A percentile compares a stretch with the other conserved stretches of the same genome.
These are phyloP conservation scores for Lenzites betulinus DNA, from an alignment of 768 basidiomycete genomes.

Conservation along the genomic window DNA sequence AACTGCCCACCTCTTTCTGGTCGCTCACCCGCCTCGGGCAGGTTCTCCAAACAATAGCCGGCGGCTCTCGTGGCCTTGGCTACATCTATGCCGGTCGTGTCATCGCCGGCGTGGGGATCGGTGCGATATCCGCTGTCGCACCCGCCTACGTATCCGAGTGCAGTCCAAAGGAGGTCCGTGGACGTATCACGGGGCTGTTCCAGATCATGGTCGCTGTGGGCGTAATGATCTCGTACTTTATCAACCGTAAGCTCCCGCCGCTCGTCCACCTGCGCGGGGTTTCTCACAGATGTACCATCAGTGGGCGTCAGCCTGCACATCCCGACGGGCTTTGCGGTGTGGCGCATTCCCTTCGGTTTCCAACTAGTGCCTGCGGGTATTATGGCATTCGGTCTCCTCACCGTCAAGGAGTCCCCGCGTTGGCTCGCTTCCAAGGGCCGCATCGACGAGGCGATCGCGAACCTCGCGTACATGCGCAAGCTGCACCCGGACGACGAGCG, in stretches of 20 bases:
- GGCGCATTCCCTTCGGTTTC: conserved; percentile 74
- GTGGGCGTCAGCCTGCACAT: conserved; percentile 64
- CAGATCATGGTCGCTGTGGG: conserved; percentile 87
- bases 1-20: no score
- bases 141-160: conserved; percentile 89
- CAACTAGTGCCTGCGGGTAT: conserved; percentile 77
- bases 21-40: conserved; percentile 26
- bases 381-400: conserved; percentile 65
- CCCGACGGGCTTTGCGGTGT: conserved; percentile 48
- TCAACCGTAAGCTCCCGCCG: conserved; percentile 57
- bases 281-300: conserved; percentile 27
- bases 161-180: conserved; percentile 83
- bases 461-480: conserved; percentile 66
- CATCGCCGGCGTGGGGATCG: conserved; percentile 78
- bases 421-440: conserved; percentile 71
- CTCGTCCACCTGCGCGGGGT: not conserved
- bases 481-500: conserved; percentile 42
- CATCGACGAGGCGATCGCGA: conserved; percentile 51
- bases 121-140: conserved; percentile 80
- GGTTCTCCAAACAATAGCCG: conserved; percentile 73
- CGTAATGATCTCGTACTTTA: conserved; percentile 84
- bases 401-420: conserved; percentile 77
- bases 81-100: conserved; percentile 84
- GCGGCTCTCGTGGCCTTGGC: conserved; percentile 54
- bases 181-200: conserved; percentile 83